A percentile compares a stretch with the other conserved stretches of the same genome.
These are phyloP conservation scores for Colletotrichum sansevieriae DNA, from an alignment of 2,329 filamentous ascomycete species.

Conservation along the genomic window DNA sequence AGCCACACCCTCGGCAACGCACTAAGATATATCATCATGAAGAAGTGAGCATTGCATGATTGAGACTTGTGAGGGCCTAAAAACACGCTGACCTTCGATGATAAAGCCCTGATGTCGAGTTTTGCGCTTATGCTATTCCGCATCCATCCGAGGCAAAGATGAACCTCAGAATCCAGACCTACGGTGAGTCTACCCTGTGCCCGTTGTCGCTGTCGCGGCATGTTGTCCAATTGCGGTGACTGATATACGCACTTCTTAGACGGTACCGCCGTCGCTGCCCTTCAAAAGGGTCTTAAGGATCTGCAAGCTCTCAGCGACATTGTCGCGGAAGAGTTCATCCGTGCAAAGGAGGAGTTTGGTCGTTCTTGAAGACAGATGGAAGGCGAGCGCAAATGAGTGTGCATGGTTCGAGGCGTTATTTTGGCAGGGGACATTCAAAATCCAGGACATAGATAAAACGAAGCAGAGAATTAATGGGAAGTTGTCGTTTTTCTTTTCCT, in stretches of 20 bases:
- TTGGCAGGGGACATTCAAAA: not conserved
- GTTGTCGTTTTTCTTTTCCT: constrained; percentile 13
- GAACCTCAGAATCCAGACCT: constrained; percentile 98
- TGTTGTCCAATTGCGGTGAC: not conserved
- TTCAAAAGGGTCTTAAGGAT: constrained; percentile 91
- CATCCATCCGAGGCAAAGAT: constrained; percentile 97
- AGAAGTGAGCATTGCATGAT: constrained; percentile 74
- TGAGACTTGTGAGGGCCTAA: too few relatives aligned
- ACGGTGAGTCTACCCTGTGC: constrained; percentile 70
- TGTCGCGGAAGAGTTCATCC: constrained; percentile 87
- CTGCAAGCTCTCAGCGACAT: constrained; percentile 94
- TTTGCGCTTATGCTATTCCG: constrained; percentile 97
- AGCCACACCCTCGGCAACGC: constrained; percentile 97
- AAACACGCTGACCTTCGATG: too few relatives aligned
- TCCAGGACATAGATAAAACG: constrained; percentile 29
- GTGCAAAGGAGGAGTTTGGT: constrained; percentile 39
- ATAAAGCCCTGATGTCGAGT: constrained; percentile 90
- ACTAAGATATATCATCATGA: constrained; percentile 95
- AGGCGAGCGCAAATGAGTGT: not conserved
- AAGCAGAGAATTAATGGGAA: constrained; percentile 12
- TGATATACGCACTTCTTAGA: constrained; percentile 62
- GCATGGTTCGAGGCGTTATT: constrained; percentile 18
- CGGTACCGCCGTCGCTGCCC: constrained; percentile 82
- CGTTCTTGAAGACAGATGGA: constrained; percentile 55
- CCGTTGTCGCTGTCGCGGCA: too few relatives aligned